phyloP scores from a whole-genome alignment of 352 stramenopile species.

The Phytophthora litchii region DNA sequence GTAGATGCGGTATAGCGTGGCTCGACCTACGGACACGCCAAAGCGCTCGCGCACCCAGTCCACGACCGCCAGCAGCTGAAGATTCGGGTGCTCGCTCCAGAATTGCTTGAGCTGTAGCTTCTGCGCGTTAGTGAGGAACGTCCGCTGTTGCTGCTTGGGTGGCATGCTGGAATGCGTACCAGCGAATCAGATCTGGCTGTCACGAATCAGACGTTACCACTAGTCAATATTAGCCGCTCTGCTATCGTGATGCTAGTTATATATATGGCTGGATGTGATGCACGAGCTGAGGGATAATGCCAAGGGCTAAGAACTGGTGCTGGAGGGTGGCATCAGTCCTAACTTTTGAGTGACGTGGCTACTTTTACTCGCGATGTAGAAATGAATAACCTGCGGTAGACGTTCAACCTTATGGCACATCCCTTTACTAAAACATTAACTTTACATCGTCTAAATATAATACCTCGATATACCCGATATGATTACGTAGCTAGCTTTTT shows the following conservation, averaged over 20 bases:
- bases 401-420: not conserved
- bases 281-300: too few relatives aligned
- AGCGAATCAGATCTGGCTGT: slow-evolving; percentile 5
- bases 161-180: slow-evolving; percentile 11
- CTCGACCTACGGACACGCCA: slow-evolving; percentile 37
- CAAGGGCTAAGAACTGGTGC: not conserved
- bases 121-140: slow-evolving; percentile 49
- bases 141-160: slow-evolving; percentile 27
- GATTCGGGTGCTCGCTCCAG: slow-evolving; percentile 39
- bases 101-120: slow-evolving; percentile 46
- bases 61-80: slow-evolving; percentile 33
- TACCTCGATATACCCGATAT: slow-evolving; percentile 10
- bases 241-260: too few relatives aligned
- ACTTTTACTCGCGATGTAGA: not conserved
- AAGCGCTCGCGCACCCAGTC: slow-evolving; percentile 48
- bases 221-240: slow-evolving; percentile 1
- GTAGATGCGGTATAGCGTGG: slow-evolving; percentile 57
- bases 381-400: not conserved
- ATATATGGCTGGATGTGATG: too few relatives aligned
- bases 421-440: slow-evolving; percentile 4
- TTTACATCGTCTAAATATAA: too few relatives aligned
- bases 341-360: slow-evolving; percentile 5
- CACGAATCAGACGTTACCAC: slow-evolving; percentile 14
- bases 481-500: slow-evolving; percentile 11
- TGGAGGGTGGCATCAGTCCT: too few relatives aligned